Percentiles rank a stretch among this genome's conserved stretches.
These are phyloP conservation scores for Chalciporus pseudorubinellus DNA, from an alignment of 768 basidiomycete species.

Conservation along the genomic window DNA sequence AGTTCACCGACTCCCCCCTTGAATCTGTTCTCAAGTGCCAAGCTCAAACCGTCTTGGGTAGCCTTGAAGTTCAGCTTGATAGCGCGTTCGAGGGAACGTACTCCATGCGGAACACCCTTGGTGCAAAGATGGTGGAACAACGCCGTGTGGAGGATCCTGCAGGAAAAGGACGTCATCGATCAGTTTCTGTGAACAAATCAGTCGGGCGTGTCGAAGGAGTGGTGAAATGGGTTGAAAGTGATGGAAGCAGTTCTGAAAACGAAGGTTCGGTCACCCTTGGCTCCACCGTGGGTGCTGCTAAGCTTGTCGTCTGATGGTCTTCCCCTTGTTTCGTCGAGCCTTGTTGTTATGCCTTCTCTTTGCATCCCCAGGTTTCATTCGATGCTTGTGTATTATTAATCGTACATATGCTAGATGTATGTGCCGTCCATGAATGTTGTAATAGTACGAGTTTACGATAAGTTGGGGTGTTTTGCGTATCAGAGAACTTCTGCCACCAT, in stretches of 20 bases:
- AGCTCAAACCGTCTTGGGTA: constrained; percentile 30
- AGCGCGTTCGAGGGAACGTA: constrained; percentile 44
- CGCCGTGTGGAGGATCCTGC: constrained; percentile 33
- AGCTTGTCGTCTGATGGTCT: constrained; percentile 20
- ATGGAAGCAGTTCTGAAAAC: constrained; percentile 16
- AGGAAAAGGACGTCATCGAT: constrained; percentile 34
- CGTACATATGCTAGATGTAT: background rate
- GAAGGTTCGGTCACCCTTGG: constrained; percentile 18
- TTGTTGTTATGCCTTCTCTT: background rate
- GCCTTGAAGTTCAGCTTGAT: constrained; percentile 29
- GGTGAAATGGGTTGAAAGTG: constrained; percentile 22
- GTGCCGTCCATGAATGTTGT: too few relatives aligned
- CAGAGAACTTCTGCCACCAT: too few relatives aligned
- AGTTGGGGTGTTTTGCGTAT: too few relatives aligned
- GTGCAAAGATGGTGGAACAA: constrained; percentile 18
- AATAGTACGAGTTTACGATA: too few relatives aligned
- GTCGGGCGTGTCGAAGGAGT: constrained; percentile 16
- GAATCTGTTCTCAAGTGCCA: constrained; percentile 33
- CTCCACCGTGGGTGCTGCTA: constrained; percentile 9
- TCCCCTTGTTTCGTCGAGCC: background rate
- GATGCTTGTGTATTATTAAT: background rate
- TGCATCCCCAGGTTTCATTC: background rate
- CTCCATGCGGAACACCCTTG: constrained; percentile 27
- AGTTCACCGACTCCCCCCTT: constrained; percentile 33
- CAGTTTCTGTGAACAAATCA: constrained; percentile 11